A percentile compares a stretch with the other conserved stretches of the same genome.
phyloP scores from a whole-genome alignment of 768 basidiomycete genomes.

The Kwoniella mangroviensis region DNA sequence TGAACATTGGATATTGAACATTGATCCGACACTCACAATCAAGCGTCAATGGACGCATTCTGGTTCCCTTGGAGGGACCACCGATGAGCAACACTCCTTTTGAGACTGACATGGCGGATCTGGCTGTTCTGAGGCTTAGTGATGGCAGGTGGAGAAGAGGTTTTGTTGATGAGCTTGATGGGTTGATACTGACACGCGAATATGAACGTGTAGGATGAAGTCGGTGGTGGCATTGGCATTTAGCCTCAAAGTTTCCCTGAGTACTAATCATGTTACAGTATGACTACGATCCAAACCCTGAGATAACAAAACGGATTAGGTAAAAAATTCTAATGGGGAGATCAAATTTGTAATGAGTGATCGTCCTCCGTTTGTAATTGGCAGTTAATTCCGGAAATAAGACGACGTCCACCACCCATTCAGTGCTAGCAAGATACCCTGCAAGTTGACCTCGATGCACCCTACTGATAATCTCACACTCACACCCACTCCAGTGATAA shows the following conservation, averaged over 20 bases:
- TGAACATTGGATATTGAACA: no score
- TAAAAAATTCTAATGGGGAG: not conserved
- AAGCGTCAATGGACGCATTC: conserved; percentile 55
- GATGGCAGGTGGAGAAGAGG: not conserved
- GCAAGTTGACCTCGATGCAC: not conserved
- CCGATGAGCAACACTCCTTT: conserved; percentile 59
- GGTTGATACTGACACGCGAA: conserved; percentile 2
- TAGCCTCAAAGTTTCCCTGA: not conserved
- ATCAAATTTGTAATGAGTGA: not conserved
- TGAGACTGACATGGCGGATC: conserved; percentile 41
- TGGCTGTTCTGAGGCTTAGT: not conserved
- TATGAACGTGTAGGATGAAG: conserved; percentile 17
- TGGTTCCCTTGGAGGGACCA: conserved; percentile 58
- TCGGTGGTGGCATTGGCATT: conserved; percentile 1
- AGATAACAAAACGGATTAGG: conserved; percentile 8
- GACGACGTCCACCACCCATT: not conserved
- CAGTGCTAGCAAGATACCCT: no score
- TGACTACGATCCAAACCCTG: not conserved
- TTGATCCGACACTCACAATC: conserved; percentile 43
- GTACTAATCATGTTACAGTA: not conserved
- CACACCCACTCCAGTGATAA: not conserved
- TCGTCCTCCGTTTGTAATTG: not conserved
- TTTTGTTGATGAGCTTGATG: not conserved
- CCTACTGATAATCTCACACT: conserved; percentile 6
- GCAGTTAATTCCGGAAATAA: not conserved